A percentile compares a stretch with the other conserved stretches of the same genome.
phyloP scores from a whole-genome alignment of 129 eudicot genomes.

The Scalesia atractyloides region DNA sequence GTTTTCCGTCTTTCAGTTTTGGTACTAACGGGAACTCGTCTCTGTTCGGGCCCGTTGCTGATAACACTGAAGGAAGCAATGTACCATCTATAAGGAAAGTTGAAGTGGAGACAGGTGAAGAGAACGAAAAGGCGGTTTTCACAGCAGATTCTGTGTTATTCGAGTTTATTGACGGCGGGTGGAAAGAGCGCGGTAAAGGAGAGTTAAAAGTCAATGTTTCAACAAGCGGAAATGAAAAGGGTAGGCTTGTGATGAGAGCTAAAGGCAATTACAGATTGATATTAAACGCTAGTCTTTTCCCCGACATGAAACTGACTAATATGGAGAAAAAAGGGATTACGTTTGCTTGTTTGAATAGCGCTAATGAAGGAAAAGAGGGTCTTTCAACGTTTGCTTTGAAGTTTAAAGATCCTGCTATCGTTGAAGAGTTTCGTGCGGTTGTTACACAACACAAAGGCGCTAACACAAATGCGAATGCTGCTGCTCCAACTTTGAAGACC shows the following conservation, averaged over 20 bases:
- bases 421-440: constrained; percentile 61
- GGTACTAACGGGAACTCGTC: constrained; percentile 59
- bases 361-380: constrained; percentile 62
- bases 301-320: constrained; percentile 87
- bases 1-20: constrained; percentile 52
- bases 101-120: constrained; percentile 89
- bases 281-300: constrained; percentile 72
- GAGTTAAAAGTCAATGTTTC: constrained; percentile 74
- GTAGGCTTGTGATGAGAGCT: constrained; percentile 87
- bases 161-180: constrained; percentile 73
- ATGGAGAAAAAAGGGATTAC: constrained; percentile 96
- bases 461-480: constrained; percentile 25
- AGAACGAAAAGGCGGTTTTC: constrained; percentile 74
- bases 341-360: constrained; percentile 82
- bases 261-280: constrained; percentile 80
- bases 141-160: constrained; percentile 74
- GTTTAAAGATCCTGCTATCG: constrained; percentile 68
- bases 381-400: constrained; percentile 87
- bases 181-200: constrained; percentile 98
- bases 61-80: constrained; percentile 48
- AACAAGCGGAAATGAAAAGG: constrained; percentile 58
- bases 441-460: constrained; percentile 59
- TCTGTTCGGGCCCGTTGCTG: constrained; percentile 45
- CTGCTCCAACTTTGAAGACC: constrained; percentile 47
- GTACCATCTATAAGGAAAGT: constrained; percentile 74